phyloP scores from a whole-genome alignment of 257 asterid genomes.

The Phtheirospermum japonicum region DNA sequence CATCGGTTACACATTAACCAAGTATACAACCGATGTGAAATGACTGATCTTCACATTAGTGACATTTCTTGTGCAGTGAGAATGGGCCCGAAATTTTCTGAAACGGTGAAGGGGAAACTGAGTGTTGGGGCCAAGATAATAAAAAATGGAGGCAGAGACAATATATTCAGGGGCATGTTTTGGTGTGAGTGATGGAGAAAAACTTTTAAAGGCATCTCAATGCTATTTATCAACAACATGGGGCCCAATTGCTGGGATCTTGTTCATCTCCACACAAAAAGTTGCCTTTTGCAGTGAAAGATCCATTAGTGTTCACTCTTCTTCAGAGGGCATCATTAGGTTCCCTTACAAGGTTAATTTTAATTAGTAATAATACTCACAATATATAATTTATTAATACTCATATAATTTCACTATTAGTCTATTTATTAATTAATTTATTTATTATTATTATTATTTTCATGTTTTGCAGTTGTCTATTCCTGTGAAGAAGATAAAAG shows the following conservation, averaged over 20 bases:
- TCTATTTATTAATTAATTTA: too few relatives aligned
- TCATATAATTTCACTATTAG: too few relatives aligned
- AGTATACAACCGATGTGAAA: too few relatives aligned
- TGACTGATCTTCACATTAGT: too few relatives aligned
- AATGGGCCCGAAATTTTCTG: slow-evolving; percentile 68
- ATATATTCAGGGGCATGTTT: slow-evolving; percentile 56
- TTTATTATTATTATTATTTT: too few relatives aligned
- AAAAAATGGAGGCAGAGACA: slow-evolving; percentile 70
- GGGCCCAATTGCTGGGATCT: slow-evolving; percentile 86
- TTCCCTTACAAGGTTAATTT: slow-evolving; percentile 83
- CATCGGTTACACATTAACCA: too few relatives aligned
- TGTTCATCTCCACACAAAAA: slow-evolving; percentile 65
- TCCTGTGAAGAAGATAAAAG: slow-evolving; percentile 62
- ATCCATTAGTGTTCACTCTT: slow-evolving; percentile 47
- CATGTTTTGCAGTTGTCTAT: slow-evolving; percentile 50
- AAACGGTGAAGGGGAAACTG: slow-evolving; percentile 82
- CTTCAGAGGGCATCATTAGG: slow-evolving; percentile 43
- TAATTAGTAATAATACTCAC: too few relatives aligned
- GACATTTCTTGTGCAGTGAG: slow-evolving; percentile 49
- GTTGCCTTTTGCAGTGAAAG: slow-evolving; percentile 80
- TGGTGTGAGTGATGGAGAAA: slow-evolving; percentile 50
- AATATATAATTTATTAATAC: too few relatives aligned
- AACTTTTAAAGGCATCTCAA: slow-evolving; percentile 73
- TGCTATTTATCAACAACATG: slow-evolving; percentile 83
- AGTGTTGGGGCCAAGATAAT: slow-evolving; percentile 69